Evolutionary conservation across 345 rosid species (phyloP), one percentile per base, ranked within the genome.

Genomic region (Cardamine occulta): DNA sequence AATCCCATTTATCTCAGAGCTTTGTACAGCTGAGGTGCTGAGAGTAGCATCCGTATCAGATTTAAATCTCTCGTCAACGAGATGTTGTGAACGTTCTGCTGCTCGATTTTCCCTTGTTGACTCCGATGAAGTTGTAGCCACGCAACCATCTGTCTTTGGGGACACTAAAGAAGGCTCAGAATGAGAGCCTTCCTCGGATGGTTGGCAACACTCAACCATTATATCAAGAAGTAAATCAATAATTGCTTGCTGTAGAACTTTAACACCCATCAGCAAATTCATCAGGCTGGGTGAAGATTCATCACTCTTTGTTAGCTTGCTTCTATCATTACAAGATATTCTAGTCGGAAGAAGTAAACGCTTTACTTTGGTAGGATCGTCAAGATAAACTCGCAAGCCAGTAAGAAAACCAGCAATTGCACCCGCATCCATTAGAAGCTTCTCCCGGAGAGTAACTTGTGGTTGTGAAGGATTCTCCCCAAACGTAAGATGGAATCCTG

Each of bases 341-440:
- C 91, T 96, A 67, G 99, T 86, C 40, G 99, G 99, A 73, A 96
- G 96, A 83, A 96, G 95, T 83, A 96, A 77, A 63, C 96, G 90
- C 85, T 96, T 96, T 74, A 91, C 99, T 87, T 96, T 96, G 63
- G 90, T 89, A 55, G 99, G 99, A 81, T 96, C 99, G 66, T 93
- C 97, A 55, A 96, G 96, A 81, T 96, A 89, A 52, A 91, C 90
- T 61, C 99, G 99, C 77, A 96, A 84, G 34, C 98, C 55, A 47
- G 98, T 89, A 73, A 96, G 85, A 86, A 96, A 96, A 80, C 99
- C 98, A 60, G 99, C 96, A 79, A 96, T 91, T 24, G 99, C 97
- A 59, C 99, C 96, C 45, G 99, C 99, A 82, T 96, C 99, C 97
- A 93, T 96, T 67, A 96, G 83, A 83, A 93, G 98, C 85, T 93